phyloP scores from a whole-genome alignment of 192 early-diverging fungal species.

The Geranomyces michiganensis region DNA sequence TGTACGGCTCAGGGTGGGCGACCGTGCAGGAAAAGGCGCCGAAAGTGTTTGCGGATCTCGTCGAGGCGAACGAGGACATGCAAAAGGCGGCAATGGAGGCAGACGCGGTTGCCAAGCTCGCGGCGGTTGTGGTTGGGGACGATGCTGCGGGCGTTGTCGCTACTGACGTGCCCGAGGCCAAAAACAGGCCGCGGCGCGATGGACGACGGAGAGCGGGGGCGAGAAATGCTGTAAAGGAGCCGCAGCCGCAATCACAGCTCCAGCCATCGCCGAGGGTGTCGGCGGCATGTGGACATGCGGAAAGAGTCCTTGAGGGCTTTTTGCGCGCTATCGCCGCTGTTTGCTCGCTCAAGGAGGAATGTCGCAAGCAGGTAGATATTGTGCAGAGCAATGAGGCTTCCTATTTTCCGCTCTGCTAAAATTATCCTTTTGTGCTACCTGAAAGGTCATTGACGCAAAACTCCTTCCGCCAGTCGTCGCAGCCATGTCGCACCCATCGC shows the following conservation, averaged over 20 bases:
- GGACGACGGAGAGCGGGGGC: slow-evolving; percentile 5
- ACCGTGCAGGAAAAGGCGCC: slow-evolving; percentile 69
- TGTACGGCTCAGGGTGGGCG: slow-evolving; percentile 25
- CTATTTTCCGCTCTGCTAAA: no score
- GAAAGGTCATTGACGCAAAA: slow-evolving; percentile 72
- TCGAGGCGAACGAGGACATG: slow-evolving; percentile 70
- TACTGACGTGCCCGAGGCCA: not conserved
- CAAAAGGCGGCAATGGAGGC: slow-evolving; percentile 78
- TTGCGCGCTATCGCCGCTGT: slow-evolving; percentile 73
- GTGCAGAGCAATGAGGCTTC: no score
- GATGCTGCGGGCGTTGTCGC: slow-evolving; percentile 1
- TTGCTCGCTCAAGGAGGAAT: slow-evolving; percentile 71
- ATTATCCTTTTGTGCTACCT: no score
- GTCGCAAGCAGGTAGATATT: slow-evolving; percentile 60
- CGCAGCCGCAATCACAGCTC: not conserved
- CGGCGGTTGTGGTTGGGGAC: slow-evolving; percentile 54
- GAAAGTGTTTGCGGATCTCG: slow-evolving; percentile 68
- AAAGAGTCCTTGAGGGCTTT: slow-evolving; percentile 55
- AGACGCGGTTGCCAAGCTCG: slow-evolving; percentile 69
- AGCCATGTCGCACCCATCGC: slow-evolving; percentile 60
- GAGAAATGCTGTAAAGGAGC: no score
- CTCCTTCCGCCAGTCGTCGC: slow-evolving; percentile 72
- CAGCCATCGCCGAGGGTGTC: not conserved
- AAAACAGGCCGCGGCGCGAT: not conserved
- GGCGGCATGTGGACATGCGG: slow-evolving; percentile 26